phyloP scores from a whole-genome alignment of 2,329 filamentous ascomycete species.

The Phyllachora maydis region DNA sequence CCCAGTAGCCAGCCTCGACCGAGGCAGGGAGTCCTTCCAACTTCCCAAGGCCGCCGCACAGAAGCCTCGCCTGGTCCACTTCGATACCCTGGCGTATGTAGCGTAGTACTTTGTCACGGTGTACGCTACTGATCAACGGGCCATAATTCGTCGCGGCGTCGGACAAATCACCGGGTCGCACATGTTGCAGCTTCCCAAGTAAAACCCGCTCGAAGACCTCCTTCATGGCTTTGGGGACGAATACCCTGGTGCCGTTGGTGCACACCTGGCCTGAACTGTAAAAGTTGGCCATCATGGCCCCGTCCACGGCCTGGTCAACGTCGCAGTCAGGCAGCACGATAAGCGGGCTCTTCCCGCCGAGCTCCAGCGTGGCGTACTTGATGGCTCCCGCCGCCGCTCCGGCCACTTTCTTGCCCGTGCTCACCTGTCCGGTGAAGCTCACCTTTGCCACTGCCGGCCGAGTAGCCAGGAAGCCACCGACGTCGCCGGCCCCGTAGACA shows the following conservation, averaged over 20 bases:
- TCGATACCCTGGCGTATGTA: slow-evolving; percentile 63
- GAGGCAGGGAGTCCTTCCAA: slow-evolving; percentile 27
- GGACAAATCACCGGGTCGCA: slow-evolving; percentile 54
- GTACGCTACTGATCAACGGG: slow-evolving; percentile 54
- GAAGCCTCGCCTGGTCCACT: slow-evolving; percentile 49
- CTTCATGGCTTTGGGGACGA: slow-evolving; percentile 49
- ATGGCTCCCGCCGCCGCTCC: slow-evolving; percentile 53
- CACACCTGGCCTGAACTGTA: slow-evolving; percentile 83
- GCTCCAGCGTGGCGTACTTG: slow-evolving; percentile 86
- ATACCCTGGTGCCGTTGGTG: slow-evolving; percentile 80
- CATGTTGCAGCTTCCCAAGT: slow-evolving; percentile 45
- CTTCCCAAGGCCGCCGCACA: slow-evolving; percentile 48
- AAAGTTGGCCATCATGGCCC: slow-evolving; percentile 88
- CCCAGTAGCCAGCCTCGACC: slow-evolving; percentile 54
- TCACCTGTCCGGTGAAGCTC: slow-evolving; percentile 75
- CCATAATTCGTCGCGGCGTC: slow-evolving; percentile 63
- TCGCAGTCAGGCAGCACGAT: slow-evolving; percentile 66
- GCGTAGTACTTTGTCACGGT: slow-evolving; percentile 56
- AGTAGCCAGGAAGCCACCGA: slow-evolving; percentile 53
- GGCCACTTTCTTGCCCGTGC: slow-evolving; percentile 67
- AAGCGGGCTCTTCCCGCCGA: slow-evolving; percentile 70
- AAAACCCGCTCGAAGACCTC: slow-evolving; percentile 46
- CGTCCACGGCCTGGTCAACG: slow-evolving; percentile 62
- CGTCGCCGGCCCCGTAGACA: slow-evolving; percentile 59
- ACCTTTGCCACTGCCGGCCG: slow-evolving; percentile 65